Conservation (phyloP, 306 rosid genomes). For the Psophocarpus tetragonolobus region DNA sequence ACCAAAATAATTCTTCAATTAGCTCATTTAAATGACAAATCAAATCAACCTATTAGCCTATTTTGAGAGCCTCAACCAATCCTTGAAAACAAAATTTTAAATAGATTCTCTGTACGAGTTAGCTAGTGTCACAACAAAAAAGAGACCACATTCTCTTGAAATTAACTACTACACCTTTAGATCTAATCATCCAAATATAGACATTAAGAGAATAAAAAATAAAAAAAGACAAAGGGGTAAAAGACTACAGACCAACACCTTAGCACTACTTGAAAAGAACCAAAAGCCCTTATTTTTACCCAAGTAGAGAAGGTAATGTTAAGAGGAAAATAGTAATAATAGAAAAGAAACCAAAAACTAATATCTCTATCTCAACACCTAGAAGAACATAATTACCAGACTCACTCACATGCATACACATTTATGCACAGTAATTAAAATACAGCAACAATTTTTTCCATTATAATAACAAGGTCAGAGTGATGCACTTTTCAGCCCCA, state of each 20-base stretch:
- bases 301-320: not conserved
- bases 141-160: not conserved
- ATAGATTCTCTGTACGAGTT: too few relatives aligned
- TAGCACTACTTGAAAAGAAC: slow-evolving; percentile 33
- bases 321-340: not conserved
- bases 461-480: slow-evolving; percentile 33
- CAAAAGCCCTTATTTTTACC: slow-evolving; percentile 35
- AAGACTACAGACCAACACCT: slow-evolving; percentile 24
- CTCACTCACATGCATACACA: not conserved
- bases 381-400: slow-evolving; percentile 21
- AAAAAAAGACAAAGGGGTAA: too few relatives aligned
- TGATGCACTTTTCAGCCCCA: slow-evolving; percentile 38
- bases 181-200: not conserved
- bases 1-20: too few relatives aligned
- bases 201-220: not conserved
- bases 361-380: slow-evolving; percentile 37
- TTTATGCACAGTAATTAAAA: slow-evolving; percentile 32
- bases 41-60: too few relatives aligned
- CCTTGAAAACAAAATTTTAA: too few relatives aligned
- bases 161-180: not conserved
- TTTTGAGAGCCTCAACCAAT: too few relatives aligned
- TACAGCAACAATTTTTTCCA: slow-evolving; percentile 26
- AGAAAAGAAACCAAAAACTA: slow-evolving; percentile 1
- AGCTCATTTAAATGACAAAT: too few relatives aligned
- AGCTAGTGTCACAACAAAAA: not conserved